Base-by-base conservation (phyloP, 192 early-diverging fungal genomes). In the Coemansia sp. region DNA sequence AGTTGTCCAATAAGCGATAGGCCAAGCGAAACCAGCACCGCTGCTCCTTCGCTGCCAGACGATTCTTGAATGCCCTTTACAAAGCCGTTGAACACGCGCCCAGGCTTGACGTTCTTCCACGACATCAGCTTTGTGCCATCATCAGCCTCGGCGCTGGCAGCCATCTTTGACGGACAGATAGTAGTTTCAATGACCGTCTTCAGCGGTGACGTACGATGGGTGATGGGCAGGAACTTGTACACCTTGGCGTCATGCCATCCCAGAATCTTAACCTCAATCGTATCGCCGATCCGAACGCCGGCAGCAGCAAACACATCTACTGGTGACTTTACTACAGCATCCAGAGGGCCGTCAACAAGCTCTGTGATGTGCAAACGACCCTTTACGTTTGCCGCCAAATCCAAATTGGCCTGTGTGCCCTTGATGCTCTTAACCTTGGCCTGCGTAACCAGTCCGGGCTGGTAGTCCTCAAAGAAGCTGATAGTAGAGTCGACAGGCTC, bases 361-460 rank as follows among this genome's bases (percentile, higher is more conserved):
- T 94, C 89, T n/a, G 88, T 85, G 43, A 87, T 65, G 63, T 93
- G 91, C 55, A 94, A 60, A 41, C 91, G 85, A 15, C 91, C 93
- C 64, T 86, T 84, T 24, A 92, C 66, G 63, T 91, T 89, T 27
- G 75, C 67, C 10, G 89, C 92, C 29, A 94, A 76, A 6, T 60
- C 63, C 27, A 94, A 60, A 48, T 89, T 88, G 56, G 87, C 68
- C 54, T 89, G 85, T 11, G 58, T 70, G 4, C 74, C 74, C 39
- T 85, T 84, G 65, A 88, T 75, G 35, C 70, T 59, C 8, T 58
- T 57, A 27, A 88, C 73, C 22, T 57, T 75, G 27, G 74, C 86
- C 41, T 71, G 62, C 0, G 80, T 76, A 15, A 72, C 43, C 4
- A 64, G 23, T 11, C 86, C 86, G 5, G 84, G 82, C 32, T 55